These are phyloP conservation scores for Xanthoceras sorbifolium DNA, from an alignment of 345 rosid genomes.

Conservation along the genomic window DNA sequence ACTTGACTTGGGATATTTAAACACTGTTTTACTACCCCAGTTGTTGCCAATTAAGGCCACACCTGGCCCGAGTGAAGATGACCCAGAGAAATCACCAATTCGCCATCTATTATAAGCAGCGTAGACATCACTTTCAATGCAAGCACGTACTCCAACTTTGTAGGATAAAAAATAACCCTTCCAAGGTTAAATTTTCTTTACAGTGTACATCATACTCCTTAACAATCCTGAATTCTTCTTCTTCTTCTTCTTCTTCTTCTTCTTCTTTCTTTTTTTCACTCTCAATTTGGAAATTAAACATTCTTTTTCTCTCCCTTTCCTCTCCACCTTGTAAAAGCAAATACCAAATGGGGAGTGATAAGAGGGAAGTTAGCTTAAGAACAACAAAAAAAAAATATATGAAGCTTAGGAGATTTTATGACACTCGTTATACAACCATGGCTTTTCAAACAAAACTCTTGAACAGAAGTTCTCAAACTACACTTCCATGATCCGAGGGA, in stretches of 20 bases:
- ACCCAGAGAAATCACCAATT: constrained; percentile 4
- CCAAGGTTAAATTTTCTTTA: constrained; percentile 25
- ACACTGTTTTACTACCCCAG: neutral
- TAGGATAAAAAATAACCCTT: neutral
- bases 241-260: no score
- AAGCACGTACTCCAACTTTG: neutral
- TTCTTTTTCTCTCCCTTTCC: constrained; percentile 14
- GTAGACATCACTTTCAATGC: neutral
- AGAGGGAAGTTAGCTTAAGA: constrained; percentile 18
- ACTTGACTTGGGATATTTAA: neutral
- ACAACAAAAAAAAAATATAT: constrained; percentile 23
- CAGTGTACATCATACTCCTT: constrained; percentile 28
- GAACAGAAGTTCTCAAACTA: constrained; percentile 46
- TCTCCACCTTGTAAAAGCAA: constrained; percentile 21
- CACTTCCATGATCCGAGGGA: constrained; percentile 77
- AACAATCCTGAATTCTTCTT: neutral
- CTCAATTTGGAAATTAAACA: constrained; percentile 5
- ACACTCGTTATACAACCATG: constrained; percentile 12
- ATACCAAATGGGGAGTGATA: constrained; percentile 24
- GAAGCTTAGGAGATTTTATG: constrained; percentile 10
- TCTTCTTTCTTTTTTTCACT: neutral
- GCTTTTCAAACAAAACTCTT: neutral
- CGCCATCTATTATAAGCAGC: neutral
- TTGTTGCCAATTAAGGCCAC: neutral
- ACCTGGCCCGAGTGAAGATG: neutral